Base-by-base conservation (phyloP, 225 moss, liverwort and hornwort genomes). In the Polytrichum commune region DNA sequence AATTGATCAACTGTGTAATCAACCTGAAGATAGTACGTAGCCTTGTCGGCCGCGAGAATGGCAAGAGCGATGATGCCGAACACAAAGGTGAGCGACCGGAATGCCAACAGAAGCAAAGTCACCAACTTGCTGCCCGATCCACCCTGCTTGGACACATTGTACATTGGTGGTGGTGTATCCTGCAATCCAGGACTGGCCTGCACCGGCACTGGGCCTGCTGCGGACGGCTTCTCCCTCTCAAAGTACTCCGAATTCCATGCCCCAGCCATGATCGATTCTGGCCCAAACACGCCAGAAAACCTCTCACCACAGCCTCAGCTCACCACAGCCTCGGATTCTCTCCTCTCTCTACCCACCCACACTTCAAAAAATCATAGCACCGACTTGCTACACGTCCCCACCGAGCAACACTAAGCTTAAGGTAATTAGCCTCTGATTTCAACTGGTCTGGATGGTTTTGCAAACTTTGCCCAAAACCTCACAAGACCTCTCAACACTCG, bases 161-260 rank as follows among this genome's bases (percentile, higher is more conserved):
- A 78, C 27, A 79, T 72, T n/a, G 55, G 58, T 29, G 66, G n/a
- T 13, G 38, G 38, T 46, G 13, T 46, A 46, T 46, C 38, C 38
- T 46, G 38, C 13, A 46, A 13, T 46, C 10, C 38, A 4, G 38
- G 38, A 46, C 38, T 4, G 38, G 38, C 13, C 38, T 46, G 9
- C 19, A 1, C 57, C 20, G 64, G 29, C 5, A 58, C 58, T n/a
- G 58, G 58, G 58, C 58, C 58, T 2, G 28, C 29, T 27, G 8
- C 23, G 19, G 29, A 65, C 18, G 7, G 4, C 38, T 46, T 46
- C 54, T 8, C 46, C 26, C 25, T 2, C 19, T 78, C 82, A 65
- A 38, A 72, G 66, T 78, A 78, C 32, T 73, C 82, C 18, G 82
- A 78, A 4, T 75, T 65, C 69, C 79, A 83, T 32, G 82, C 82